A percentile compares a stretch with the other conserved stretches of the same genome.
Conservation (phyloP, 2,329 filamentous ascomycete genomes). For the Aureobasidium uvarum region DNA sequence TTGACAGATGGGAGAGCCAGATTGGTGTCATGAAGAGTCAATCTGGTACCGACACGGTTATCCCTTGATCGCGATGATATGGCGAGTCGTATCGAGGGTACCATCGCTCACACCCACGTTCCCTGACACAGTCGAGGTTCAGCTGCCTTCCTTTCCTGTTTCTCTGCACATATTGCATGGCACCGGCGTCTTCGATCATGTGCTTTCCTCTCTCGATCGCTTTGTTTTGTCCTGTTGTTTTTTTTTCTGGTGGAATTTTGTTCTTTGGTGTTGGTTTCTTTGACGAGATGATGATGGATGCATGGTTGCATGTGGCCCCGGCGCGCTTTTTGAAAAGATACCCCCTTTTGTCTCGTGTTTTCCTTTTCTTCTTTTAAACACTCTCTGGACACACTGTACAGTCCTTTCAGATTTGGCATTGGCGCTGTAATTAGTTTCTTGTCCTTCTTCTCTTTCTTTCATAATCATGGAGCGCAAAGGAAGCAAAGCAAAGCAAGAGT, state of each 20-base stretch:
- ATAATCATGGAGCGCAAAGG: not conserved
- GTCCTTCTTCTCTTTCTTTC: not conserved
- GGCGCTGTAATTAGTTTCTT: slow-evolving; percentile 4
- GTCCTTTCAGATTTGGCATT: not conserved
- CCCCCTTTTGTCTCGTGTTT: not conserved
- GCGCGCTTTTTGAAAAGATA: slow-evolving; percentile 17
- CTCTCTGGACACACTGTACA: slow-evolving; percentile 7
- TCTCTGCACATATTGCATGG: not conserved
- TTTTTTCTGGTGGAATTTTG: not conserved
- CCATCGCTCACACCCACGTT: not conserved
- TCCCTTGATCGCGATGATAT: not conserved
- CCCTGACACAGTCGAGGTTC: slow-evolving; percentile 10
- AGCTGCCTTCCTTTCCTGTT: not conserved
- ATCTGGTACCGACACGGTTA: slow-evolving; percentile 8
- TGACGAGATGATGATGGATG: slow-evolving; percentile 20
- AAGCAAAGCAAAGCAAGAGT: not conserved
- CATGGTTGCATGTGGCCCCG: slow-evolving; percentile 22
- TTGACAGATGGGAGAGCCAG: slow-evolving; percentile 20
- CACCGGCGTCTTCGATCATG: not conserved
- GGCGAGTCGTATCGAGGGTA: not conserved
- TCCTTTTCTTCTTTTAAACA: not conserved
- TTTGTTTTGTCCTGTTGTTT: not conserved
- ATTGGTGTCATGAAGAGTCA: slow-evolving; percentile 5
- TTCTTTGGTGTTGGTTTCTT: not conserved
- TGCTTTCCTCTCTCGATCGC: no score